These are phyloP conservation scores for Symbiodinium natans DNA, from an alignment of 73 alveolate species.

Conservation along the genomic window DNA sequence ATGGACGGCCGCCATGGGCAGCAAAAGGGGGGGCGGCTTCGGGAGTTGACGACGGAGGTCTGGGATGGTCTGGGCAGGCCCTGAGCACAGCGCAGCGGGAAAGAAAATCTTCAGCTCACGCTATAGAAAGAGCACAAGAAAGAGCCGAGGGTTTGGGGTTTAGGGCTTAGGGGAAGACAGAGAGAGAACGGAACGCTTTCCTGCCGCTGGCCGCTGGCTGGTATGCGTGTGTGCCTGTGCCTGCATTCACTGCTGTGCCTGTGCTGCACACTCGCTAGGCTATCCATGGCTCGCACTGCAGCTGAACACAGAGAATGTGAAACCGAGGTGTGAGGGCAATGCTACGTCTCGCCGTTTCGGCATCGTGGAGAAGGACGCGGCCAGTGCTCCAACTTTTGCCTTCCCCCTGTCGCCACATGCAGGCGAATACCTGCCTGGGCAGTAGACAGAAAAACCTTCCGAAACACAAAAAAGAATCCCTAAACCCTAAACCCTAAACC, in stretches of 20 bases:
- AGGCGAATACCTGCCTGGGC: no score
- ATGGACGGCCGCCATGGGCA: slow-evolving; percentile 15
- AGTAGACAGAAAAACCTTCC: no score
- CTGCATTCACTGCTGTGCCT: not conserved
- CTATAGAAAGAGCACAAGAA: no score
- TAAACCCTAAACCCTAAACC: not conserved
- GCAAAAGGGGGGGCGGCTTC: not conserved
- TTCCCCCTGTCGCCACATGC: no score
- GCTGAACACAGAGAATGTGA: not conserved
- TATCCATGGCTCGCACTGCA: not conserved
- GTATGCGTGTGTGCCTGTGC: not conserved
- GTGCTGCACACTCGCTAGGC: not conserved
- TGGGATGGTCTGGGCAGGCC: not conserved
- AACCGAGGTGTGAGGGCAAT: not conserved
- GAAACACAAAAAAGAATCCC: no score
- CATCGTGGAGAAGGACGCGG: not conserved
- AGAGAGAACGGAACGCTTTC: not conserved
- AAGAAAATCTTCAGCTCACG: not conserved
- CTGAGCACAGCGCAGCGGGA: not conserved
- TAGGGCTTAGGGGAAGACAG: no score
- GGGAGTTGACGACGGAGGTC: not conserved
- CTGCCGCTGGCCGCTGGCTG: not conserved
- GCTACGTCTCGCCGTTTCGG: no score
- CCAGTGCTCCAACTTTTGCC: no score
- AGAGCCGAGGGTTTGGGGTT: not conserved